A percentile compares a stretch with the other conserved stretches of the same genome.
phyloP scores from a whole-genome alignment of 495 filamentous ascomycete species.

The Talaromyces ruber region DNA sequence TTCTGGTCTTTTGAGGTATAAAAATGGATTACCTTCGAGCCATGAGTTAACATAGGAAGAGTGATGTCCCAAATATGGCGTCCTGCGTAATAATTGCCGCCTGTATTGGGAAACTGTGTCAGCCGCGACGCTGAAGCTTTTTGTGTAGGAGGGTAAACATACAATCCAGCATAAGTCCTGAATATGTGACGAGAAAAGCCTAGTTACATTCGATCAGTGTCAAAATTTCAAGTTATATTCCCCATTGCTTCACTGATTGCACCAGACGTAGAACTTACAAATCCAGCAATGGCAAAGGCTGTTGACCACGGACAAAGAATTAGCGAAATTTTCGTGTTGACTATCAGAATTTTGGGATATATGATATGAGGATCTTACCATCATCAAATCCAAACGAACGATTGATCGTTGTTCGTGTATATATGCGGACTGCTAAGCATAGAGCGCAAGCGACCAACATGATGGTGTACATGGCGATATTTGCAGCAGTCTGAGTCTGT shows the following conservation, averaged over 20 bases:
- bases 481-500: not conserved
- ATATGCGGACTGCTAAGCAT: not conserved
- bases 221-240: not conserved
- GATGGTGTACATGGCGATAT: not conserved
- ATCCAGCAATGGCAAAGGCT: not conserved
- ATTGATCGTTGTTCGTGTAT: not conserved
- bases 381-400: not conserved
- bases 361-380: not conserved
- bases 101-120: not conserved
- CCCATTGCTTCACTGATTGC: not conserved
- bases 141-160: not conserved
- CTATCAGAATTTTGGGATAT: not conserved
- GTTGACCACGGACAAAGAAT: not conserved
- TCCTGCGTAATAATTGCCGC: not conserved
- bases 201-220: not conserved
- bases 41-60: not conserved
- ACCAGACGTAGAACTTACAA: not conserved
- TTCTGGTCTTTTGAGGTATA: not conserved
- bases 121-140: not conserved
- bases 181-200: not conserved
- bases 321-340: not conserved
- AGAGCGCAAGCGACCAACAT: not conserved
- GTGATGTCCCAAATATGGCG: not conserved
- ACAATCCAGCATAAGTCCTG: not conserved
- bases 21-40: not conserved